Conservation (phyloP, 2,329 filamentous ascomycete species). For the Fusarium albosuccineum region DNA sequence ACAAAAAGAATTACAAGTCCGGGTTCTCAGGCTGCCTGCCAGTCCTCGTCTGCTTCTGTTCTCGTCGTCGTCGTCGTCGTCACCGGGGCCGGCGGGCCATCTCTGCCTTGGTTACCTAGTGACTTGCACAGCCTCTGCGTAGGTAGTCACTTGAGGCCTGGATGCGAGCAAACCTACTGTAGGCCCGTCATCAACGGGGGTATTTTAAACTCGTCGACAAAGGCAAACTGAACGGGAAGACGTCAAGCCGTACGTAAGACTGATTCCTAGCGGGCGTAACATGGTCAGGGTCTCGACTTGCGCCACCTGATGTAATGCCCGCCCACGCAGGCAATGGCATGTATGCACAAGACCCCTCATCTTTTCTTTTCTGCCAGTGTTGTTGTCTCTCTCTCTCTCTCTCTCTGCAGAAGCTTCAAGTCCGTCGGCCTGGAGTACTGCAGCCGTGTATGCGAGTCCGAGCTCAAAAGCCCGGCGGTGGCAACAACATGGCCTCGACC, state of each 20-base stretch:
- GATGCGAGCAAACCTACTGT: neutral
- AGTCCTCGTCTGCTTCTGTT: neutral
- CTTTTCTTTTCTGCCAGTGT: neutral
- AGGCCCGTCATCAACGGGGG: slow-evolving; percentile 4
- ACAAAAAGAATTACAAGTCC: neutral
- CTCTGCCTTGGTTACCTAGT: slow-evolving; percentile 11
- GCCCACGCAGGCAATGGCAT: neutral
- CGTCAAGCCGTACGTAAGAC: slow-evolving; percentile 31
- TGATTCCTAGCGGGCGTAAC: slow-evolving; percentile 13
- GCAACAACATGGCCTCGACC: neutral
- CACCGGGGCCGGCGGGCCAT: slow-evolving; percentile 13
- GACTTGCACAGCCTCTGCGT: slow-evolving; percentile 19
- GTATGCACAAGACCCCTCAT: neutral
- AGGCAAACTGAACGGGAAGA: slow-evolving; percentile 5
- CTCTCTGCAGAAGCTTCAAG: too few relatives aligned
- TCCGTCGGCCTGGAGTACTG: too few relatives aligned
- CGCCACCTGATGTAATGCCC: slow-evolving; percentile 45
- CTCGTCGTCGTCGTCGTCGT: slow-evolving; percentile 21
- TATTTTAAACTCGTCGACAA: slow-evolving; percentile 8
- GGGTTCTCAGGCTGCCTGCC: too few relatives aligned
- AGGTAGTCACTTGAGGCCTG: neutral
- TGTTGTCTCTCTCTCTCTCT: neutral
- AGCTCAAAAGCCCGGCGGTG: slow-evolving; percentile 7
- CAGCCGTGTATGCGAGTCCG: neutral
- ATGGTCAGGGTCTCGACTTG: slow-evolving; percentile 26